Evolutionary conservation across 768 basidiomycete genomes (phyloP).

Genomic region (Tylopilus balloui): DNA sequence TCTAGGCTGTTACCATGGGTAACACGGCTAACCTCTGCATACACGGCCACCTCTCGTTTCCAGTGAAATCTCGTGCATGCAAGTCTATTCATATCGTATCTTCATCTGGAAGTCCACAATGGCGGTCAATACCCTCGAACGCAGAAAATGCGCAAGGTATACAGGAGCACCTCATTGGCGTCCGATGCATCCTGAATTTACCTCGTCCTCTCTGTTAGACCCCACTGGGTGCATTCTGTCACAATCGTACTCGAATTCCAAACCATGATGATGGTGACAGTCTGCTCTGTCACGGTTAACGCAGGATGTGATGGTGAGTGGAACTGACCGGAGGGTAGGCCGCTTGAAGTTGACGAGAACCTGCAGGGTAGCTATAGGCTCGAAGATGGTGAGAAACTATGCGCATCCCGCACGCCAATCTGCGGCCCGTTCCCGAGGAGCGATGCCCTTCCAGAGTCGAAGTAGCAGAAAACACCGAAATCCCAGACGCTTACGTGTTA

Average conservation of each 20-base stretch:
- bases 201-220: too few relatives aligned
- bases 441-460: conserved; percentile 59
- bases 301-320: conserved; percentile 43
- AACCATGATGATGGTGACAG: conserved; percentile 61
- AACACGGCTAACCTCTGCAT: too few relatives aligned
- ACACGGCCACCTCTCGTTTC: too few relatives aligned
- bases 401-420: conserved; percentile 36
- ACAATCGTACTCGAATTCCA: conserved; percentile 92
- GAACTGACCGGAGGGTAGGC: conserved; percentile 76
- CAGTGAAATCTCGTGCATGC: too few relatives aligned
- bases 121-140: too few relatives aligned
- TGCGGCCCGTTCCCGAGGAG: not conserved
- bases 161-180: too few relatives aligned
- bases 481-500: conserved; percentile 94
- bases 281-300: conserved; percentile 45
- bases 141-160: too few relatives aligned
- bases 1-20: too few relatives aligned
- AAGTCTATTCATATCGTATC: too few relatives aligned
- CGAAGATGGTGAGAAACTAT: conserved; percentile 92
- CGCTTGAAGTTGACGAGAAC: conserved; percentile 93
- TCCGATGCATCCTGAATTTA: too few relatives aligned
- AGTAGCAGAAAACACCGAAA: conserved; percentile 92
- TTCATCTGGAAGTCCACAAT: too few relatives aligned
- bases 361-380: conserved; percentile 89
- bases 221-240: too few relatives aligned